phyloP scores from a whole-genome alignment of 176 grass and related monocot genomes.

The Oryza meyeriana region DNA sequence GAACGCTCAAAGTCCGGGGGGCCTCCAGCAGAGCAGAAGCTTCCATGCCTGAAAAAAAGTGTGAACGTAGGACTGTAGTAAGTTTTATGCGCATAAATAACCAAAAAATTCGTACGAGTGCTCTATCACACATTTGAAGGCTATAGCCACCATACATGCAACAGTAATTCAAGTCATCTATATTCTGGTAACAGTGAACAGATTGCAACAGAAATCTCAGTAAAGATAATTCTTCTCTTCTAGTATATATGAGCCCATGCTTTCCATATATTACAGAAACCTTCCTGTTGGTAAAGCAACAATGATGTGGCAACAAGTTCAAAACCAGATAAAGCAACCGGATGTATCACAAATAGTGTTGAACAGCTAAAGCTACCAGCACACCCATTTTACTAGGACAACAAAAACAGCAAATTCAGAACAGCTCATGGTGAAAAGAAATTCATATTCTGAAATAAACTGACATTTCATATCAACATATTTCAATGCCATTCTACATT shows the following conservation, averaged over 20 bases:
- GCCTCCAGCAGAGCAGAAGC: conserved; percentile 45
- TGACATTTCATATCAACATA: too few species aligned
- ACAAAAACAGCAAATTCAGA: too few species aligned
- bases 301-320: too few species aligned
- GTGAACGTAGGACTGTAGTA: neutral
- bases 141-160: neutral
- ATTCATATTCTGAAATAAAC: too few species aligned
- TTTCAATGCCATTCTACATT: too few species aligned
- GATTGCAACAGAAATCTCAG: neutral
- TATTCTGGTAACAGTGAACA: neutral
- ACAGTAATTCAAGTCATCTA: neutral
- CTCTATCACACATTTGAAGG: neutral
- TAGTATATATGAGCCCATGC: neutral
- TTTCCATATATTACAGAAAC: neutral
- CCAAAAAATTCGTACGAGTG: neutral
- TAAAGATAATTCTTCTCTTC: neutral
- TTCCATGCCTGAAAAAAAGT: conserved; percentile 43
- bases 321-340: too few species aligned
- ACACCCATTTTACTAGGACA: too few species aligned
- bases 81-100: neutral
- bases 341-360: too few species aligned
- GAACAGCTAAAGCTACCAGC: too few species aligned
- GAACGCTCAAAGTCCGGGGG: conserved; percentile 77
- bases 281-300: too few species aligned
- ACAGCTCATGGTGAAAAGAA: too few species aligned